Conservation (phyloP, 495 filamentous ascomycete species). For the Annulohypoxylon moriforme region DNA sequence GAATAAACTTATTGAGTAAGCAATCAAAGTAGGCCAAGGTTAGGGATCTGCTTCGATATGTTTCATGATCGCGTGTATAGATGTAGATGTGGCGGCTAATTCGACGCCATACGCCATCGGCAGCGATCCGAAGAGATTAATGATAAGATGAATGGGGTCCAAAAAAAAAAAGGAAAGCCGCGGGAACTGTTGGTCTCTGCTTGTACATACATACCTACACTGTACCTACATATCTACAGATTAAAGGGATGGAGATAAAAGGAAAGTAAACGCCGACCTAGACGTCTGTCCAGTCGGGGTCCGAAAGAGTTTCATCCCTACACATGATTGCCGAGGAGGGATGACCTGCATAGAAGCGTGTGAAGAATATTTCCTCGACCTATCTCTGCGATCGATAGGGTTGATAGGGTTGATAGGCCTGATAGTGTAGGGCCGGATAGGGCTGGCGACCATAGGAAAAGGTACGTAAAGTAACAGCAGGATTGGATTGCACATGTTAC, state of each 20-base stretch:
- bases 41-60: conserved; percentile 30
- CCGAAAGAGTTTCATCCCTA: conserved; percentile 13
- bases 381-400: conserved; percentile 6
- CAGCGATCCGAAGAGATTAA: conserved; percentile 30
- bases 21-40: conserved; percentile 10
- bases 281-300: conserved; percentile 29
- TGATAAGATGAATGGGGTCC: conserved; percentile 36
- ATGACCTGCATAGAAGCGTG: conserved; percentile 44
- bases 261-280: background rate
- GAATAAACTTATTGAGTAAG: background rate
- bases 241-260: conserved; percentile 2
- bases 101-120: conserved; percentile 32
- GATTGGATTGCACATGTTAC: conserved; percentile 6
- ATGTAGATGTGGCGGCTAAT: conserved; percentile 40
- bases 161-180: conserved; percentile 21
- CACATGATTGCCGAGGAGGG: conserved; percentile 29
- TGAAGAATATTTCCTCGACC: conserved; percentile 21
- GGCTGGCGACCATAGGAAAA: background rate
- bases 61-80: conserved; percentile 43
- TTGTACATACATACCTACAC: background rate
- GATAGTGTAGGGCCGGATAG: background rate
- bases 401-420: conserved; percentile 6
- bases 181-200: conserved; percentile 38
- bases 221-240: background rate
- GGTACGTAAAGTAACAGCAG: background rate